A percentile compares a stretch with the other conserved stretches of the same genome.
Conservation (phyloP, 805 yeast genomes). For the Suhomyces sp. region DNA sequence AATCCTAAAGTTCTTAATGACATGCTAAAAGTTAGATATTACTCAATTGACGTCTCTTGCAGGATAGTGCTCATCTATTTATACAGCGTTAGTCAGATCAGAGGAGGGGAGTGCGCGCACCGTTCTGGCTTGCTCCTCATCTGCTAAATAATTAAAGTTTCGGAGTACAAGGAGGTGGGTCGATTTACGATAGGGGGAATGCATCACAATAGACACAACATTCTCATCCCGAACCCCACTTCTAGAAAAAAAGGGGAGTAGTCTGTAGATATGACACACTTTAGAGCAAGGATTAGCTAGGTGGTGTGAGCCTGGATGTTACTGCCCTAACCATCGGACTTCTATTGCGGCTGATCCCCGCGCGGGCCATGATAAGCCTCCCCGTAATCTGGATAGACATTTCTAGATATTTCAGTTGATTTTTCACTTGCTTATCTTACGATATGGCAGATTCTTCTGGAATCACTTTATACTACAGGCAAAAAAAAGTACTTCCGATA, state of each 20-base stretch:
- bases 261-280: not conserved
- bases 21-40: constrained; percentile 22
- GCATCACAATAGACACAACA: not conserved
- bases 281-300: not conserved
- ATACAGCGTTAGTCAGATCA: not conserved
- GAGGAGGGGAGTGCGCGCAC: not conserved
- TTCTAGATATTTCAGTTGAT: not conserved
- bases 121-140: not conserved
- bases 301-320: not conserved
- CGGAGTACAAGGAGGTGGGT: not conserved
- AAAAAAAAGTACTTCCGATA: constrained; percentile 49
- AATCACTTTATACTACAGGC: not conserved
- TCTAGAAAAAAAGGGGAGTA: not conserved
- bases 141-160: not conserved
- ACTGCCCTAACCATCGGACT: not conserved
- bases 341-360: not conserved
- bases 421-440: not conserved
- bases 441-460: not conserved
- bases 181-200: not conserved
- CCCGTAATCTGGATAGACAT: not conserved
- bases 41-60: not conserved
- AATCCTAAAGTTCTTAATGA: constrained; percentile 42
- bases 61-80: not conserved
- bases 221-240: not conserved
- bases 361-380: not conserved